Evolutionary conservation across 148 eudicot genomes (phyloP), one percentile per base, ranked within the genome.

Genomic region (Spergularia marina): DNA sequence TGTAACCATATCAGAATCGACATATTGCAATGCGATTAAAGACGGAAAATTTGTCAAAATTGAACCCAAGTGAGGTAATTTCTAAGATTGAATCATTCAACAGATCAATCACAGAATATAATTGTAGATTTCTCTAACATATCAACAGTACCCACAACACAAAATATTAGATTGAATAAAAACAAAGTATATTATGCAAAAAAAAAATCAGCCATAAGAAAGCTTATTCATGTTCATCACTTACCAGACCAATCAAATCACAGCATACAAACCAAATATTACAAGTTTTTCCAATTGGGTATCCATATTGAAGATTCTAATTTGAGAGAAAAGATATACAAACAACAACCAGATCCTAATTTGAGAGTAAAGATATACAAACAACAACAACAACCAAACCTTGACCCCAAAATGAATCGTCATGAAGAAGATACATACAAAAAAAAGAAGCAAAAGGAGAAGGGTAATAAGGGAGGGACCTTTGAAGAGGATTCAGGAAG

Each of bases 401-500:
- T 30, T 30, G 36, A 3, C 36, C 36, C 36, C 4, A 30, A 30
- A 2, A 30, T 30, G 36, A 30, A 30, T 30, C 36, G 36, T 30
- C 36, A 30, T 30, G 36, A 30, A 30, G 36, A 30, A 30, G 36
- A 30, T 30, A 30, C 36, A 30, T 30, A 30, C 1, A 30, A 23
- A 23, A 23, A 23, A 23, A 23, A 23, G 1, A 30, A 30, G 36
- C 36, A 30, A 30, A 30, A 30, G 36, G 10, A 56, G 14, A 11
- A 7, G 4, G 55, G 20, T 8, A 49, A 30, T 18, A 11, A 6
- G 1, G n/a, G 36, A 30, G 36, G 36, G 4, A 90, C 90, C 92
- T 88, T 90, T 21, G 71, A 16, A 66, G 92, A 82, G 39, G 83
- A 85, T 81, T 90, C 90, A n/a, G 92, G 95, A 59, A 90, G 95